phyloP scores from a whole-genome alignment of 1,284 basidiomycete genomes.

The Pyrrhoderma lamaoense region DNA sequence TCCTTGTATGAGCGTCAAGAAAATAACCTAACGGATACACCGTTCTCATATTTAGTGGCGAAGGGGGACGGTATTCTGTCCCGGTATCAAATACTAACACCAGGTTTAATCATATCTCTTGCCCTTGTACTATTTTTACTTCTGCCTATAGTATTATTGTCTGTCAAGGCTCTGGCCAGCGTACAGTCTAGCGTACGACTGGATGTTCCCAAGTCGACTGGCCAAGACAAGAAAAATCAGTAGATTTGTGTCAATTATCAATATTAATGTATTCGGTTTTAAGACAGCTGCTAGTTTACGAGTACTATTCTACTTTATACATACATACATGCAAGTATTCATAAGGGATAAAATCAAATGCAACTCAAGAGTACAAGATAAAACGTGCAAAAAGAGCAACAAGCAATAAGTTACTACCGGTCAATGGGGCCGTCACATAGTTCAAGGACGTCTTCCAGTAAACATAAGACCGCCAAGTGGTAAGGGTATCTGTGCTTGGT shows the following conservation, averaged over 20 bases:
- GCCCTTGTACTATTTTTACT: constrained; percentile 66
- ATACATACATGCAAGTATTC: neutral
- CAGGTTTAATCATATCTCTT: constrained; percentile 66
- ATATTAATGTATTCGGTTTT: constrained; percentile 4
- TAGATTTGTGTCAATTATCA: constrained; percentile 30
- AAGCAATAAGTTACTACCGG: constrained; percentile 43
- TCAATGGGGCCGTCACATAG: constrained; percentile 41
- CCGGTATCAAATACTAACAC: constrained; percentile 72
- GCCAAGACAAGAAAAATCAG: constrained; percentile 73
- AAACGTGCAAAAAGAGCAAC: neutral
- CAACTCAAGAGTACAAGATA: neutral
- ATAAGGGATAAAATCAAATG: neutral
- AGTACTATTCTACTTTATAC: neutral
- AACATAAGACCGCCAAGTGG: constrained; percentile 60
- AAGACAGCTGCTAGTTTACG: constrained; percentile 1
- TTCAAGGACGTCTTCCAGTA: constrained; percentile 40
- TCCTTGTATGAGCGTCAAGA: constrained; percentile 33
- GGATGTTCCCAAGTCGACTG: constrained; percentile 60
- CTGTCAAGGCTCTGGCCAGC: constrained; percentile 62
- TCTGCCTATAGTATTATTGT: constrained; percentile 60
- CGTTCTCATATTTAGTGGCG: constrained; percentile 18
- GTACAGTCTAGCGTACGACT: constrained; percentile 67
- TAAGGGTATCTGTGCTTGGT: constrained; percentile 45
- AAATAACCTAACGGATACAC: constrained; percentile 23
- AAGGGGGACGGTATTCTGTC: constrained; percentile 52